A percentile compares a stretch with the other conserved stretches of the same genome.
Evolutionary conservation across 2,329 filamentous ascomycete species (phyloP).

Genomic region (Colletotrichum tamarilloi): DNA sequence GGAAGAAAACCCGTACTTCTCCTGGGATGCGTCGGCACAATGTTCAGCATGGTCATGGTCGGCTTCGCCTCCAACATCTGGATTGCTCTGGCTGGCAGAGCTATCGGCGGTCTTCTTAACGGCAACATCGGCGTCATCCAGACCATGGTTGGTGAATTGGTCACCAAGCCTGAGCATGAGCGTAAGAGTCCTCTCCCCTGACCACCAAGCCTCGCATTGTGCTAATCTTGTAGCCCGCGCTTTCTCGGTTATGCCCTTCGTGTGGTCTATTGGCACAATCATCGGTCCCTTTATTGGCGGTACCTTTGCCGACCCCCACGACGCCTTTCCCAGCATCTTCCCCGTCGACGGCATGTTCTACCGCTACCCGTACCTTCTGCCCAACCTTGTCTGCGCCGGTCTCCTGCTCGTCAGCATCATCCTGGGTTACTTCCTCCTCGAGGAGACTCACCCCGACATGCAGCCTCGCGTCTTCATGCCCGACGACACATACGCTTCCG

Average conservation of each 20-base stretch:
- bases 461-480: conserved; percentile 47
- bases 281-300: conserved; percentile 90
- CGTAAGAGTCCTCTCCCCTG: conserved; percentile 62
- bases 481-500: conserved; percentile 62
- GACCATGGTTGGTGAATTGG: conserved; percentile 92
- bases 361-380: conserved; percentile 86
- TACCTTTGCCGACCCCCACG: conserved; percentile 81
- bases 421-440: conserved; percentile 81
- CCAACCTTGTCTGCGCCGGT: conserved; percentile 84
- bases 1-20: conserved; percentile 89
- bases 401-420: conserved; percentile 84
- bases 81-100: conserved; percentile 81
- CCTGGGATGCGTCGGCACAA: conserved; percentile 83
- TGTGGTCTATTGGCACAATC: conserved; percentile 92
- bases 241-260: conserved; percentile 93
- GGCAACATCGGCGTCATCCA: conserved; percentile 93
- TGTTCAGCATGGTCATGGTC: conserved; percentile 84
- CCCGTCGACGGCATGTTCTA: conserved; percentile 76
- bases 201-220: background rate
- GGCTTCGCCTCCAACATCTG: conserved; percentile 87
- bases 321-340: conserved; percentile 79
- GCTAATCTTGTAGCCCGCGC: conserved; percentile 71
- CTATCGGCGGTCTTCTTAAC: conserved; percentile 84
- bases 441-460: conserved; percentile 82
- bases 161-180: conserved; percentile 86